Conservation (phyloP, 75 land plant genomes). For the Azolla pinnata region DNA sequence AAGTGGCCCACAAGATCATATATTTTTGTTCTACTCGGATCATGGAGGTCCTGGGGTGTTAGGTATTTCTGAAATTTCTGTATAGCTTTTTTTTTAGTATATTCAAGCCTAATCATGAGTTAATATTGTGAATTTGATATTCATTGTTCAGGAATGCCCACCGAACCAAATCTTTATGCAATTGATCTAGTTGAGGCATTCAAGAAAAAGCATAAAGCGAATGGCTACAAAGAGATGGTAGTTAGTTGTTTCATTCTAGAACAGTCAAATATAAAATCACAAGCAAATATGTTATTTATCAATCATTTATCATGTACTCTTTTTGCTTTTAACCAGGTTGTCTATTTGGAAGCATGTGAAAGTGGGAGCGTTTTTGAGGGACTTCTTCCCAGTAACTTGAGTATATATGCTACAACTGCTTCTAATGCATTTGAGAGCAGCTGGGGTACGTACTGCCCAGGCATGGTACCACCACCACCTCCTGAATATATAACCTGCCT, state of each 20-base stretch:
- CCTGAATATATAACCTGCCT: constrained; percentile 81
- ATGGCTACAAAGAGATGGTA: constrained; percentile 76
- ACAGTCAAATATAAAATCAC: too few species aligned
- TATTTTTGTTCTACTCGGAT: constrained; percentile 71
- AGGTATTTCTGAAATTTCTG: constrained; percentile 35
- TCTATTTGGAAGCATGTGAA: constrained; percentile 90
- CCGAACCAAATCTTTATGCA: constrained; percentile 69
- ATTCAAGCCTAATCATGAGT: neutral
- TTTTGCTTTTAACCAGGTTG: constrained; percentile 34
- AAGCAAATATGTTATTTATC: too few species aligned
- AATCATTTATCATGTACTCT: neutral
- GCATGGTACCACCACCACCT: constrained; percentile 69
- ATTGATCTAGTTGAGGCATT: constrained; percentile 50
- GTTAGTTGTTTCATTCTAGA: too few species aligned
- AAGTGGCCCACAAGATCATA: constrained; percentile 83
- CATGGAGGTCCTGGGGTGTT: constrained; percentile 93
- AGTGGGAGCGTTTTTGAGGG: constrained; percentile 90
- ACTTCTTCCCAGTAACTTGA: constrained; percentile 66
- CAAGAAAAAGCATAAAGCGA: constrained; percentile 75
- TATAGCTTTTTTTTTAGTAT: neutral
- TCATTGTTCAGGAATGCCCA: constrained; percentile 97
- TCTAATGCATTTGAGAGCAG: constrained; percentile 84
- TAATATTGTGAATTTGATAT: too few species aligned
- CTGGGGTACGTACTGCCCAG: constrained; percentile 97
- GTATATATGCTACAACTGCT: constrained; percentile 90